Base-by-base conservation (phyloP, 2,329 filamentous ascomycete genomes). In the Salinomyces thailandicus region DNA sequence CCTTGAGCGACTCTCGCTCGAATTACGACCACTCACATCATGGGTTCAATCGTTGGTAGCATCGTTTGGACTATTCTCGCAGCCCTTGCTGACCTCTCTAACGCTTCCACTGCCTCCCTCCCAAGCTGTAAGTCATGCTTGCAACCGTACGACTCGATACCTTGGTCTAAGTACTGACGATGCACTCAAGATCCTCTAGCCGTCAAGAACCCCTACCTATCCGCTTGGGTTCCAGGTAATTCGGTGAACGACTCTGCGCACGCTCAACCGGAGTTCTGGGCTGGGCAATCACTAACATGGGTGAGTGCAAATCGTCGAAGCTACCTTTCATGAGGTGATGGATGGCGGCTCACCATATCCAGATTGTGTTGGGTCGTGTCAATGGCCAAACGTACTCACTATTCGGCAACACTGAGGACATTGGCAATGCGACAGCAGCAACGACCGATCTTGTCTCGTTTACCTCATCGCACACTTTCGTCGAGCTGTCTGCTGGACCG, bases 151-250 rank as follows among this genome's bases (percentile, higher is more conserved):
- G 9, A 16, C 31, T 9, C 6, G 27, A 29, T 29, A 14, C n/a
- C 11, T 16, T 9, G n/a, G 4, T 2, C 17, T n/a, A 33, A 19
- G 12, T 14, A 22, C 31, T 33, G 31, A 33, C 31, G 4, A 7
- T 13, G 14, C 12, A 13, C 13, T 8, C 5, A 18, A 33, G 31
- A 47, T 19, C 46, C 54, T 4, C 41, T 57, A 12, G 55, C 55
- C 8, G 55, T 56, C 17, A 52, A 51, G 30, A 53, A 47, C 17
- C 55, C 55, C 3, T 59, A 58, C 22, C 40, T 59, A 2, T 58
- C 51, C 2, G 48, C 57, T 17, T 61, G 58, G 57, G 47, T 61
- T 1, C 54, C 55, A 5, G 50, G 54, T n/a, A 41, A 49, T 14
- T 35, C 46, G 22, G 41, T 53, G 0, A 31, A 38, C 3, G 45